Evolutionary conservation across 2,329 filamentous ascomycete genomes (phyloP), one percentile per base, ranked within the genome.

Genomic region (Exophiala oligosperma): DNA sequence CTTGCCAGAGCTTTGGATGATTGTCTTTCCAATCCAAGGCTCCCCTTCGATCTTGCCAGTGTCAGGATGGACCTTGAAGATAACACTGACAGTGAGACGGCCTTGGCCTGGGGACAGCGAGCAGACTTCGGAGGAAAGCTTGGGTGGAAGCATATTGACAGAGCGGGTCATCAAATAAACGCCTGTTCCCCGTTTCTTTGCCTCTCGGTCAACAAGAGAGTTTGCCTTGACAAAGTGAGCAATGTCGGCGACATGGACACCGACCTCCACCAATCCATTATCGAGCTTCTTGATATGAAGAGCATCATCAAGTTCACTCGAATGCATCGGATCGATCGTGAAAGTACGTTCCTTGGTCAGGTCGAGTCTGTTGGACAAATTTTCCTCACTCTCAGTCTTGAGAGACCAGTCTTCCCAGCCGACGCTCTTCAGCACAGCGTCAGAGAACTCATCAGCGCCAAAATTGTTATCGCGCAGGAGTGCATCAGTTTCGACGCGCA

Each of bases 391-490:
- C 71, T 99, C 93, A 69, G 88, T 90, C 40, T 85, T 83, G 52
- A 97, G 78, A 12, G 91, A 89, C 93, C 93, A 97, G 67, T 96
- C 90, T 64, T 96, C 91, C 66, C 92, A 88, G 40, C 91, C 91
- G 64, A 97, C 90, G 71, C 91, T 97, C 73, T 93, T 92, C 64
- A 96, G 79, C 49, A 99, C 94, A 56, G 94, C 93, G 69, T 99
- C 94, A 4, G 93, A 96, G 74, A 99, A 99, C 65, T 97, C 94
- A 70, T 99, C 94, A 0, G 92, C 92, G 12, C 90, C 90, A 71
- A 99, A 99, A 79, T 99, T 99, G 83, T 99, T 99, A 79, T 99
- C 94, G 61, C 94, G 89, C 52, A 99, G 84, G 57, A 99, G 84
- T 57, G 94, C 94, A 78, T 99, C 94, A 2, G 94, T 99, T 78